These are phyloP conservation scores for Pseudozyma tsukubaensis DNA, from an alignment of 1,284 basidiomycete genomes.

Conservation along the genomic window DNA sequence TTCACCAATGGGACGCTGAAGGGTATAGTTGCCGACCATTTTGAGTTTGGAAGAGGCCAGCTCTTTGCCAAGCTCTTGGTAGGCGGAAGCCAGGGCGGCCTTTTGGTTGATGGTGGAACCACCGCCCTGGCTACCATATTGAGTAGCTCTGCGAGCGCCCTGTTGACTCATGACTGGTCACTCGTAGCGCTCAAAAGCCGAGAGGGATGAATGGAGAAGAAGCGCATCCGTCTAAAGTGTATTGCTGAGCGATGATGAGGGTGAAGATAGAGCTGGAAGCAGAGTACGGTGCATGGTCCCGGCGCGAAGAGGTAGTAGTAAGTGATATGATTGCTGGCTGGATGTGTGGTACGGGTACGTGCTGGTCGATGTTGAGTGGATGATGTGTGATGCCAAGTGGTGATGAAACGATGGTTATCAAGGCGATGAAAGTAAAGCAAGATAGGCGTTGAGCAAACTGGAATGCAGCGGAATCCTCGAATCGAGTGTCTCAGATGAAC, in stretches of 20 bases:
- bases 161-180: slow-evolving; percentile 26
- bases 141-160: slow-evolving; percentile 25
- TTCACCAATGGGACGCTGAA: slow-evolving; percentile 95
- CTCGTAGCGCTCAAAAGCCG: slow-evolving; percentile 5
- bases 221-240: slow-evolving; percentile 7
- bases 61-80: slow-evolving; percentile 95
- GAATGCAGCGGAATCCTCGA: too few species aligned
- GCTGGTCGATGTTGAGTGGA: not conserved
- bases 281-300: slow-evolving; percentile 19
- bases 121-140: slow-evolving; percentile 19
- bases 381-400: slow-evolving; percentile 1
- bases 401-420: too few species aligned
- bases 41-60: slow-evolving; percentile 87
- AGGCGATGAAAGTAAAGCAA: too few species aligned
- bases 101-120: slow-evolving; percentile 57
- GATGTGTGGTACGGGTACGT: not conserved
- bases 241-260: not conserved
- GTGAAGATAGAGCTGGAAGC: not conserved
- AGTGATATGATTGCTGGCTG: not conserved
- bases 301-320: not conserved
- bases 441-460: too few species aligned
- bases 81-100: slow-evolving; percentile 80
- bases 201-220: not conserved
- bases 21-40: slow-evolving; percentile 93
- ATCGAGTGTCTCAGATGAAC: too few species aligned